A percentile compares a stretch with the other conserved stretches of the same genome.
Conservation (phyloP, 495 filamentous ascomycete species). For the Neurospora sp. region DNA sequence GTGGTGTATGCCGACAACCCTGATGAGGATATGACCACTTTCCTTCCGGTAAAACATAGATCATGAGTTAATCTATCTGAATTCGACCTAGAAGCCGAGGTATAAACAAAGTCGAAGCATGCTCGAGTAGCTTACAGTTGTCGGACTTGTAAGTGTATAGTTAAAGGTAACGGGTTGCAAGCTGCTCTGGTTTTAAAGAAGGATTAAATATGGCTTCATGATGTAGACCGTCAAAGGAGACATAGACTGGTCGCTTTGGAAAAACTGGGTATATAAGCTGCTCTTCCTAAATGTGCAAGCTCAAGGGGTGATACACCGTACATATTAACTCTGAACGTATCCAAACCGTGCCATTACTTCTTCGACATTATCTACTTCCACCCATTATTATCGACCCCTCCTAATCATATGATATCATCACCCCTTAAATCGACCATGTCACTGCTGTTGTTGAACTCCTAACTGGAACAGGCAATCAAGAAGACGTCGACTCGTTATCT, state of each 20-base stretch:
- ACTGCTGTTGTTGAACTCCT: not conserved
- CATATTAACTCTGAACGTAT: not conserved
- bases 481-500: too few species aligned
- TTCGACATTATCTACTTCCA: not conserved
- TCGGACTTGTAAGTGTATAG: not conserved
- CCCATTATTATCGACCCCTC: not conserved
- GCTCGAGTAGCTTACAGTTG: not conserved
- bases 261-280: not conserved
- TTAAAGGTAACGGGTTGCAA: not conserved
- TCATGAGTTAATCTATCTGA: not conserved
- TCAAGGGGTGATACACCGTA: not conserved
- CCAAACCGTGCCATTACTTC: not conserved
- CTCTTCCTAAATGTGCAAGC: not conserved
- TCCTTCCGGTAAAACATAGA: not conserved
- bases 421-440: not conserved
- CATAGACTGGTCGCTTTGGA: not conserved
- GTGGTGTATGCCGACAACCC: not conserved
- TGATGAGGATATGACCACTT: not conserved
- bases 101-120: not conserved
- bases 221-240: not conserved
- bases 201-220: not conserved
- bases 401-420: not conserved
- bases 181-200: not conserved
- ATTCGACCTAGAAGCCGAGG: accelerated
- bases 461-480: not conserved